A percentile compares a stretch with the other conserved stretches of the same genome.
phyloP scores from a whole-genome alignment of 768 basidiomycete genomes.

The Trametes punicea region DNA sequence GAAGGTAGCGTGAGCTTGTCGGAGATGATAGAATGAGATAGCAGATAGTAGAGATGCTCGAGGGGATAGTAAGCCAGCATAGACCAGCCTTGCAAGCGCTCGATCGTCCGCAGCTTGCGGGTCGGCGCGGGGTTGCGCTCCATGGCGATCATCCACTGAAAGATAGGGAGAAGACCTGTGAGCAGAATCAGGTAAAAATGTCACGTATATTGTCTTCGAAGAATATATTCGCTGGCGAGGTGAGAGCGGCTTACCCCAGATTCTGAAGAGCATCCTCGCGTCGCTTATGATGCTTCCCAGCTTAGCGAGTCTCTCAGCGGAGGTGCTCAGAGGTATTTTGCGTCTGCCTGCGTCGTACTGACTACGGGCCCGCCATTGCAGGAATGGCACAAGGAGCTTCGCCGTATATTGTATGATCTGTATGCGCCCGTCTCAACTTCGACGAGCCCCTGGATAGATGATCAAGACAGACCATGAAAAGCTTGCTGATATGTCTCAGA shows the following conservation, averaged over 20 bases:
- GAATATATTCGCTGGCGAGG: not conserved
- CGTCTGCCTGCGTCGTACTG: slow-evolving; percentile 64
- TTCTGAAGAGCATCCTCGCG: slow-evolving; percentile 69
- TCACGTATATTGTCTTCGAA: not conserved
- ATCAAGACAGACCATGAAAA: slow-evolving; percentile 57
- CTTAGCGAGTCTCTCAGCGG: slow-evolving; percentile 50
- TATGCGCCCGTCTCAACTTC: not conserved
- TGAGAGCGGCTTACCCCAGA: slow-evolving; percentile 64
- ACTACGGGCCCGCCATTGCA: slow-evolving; percentile 64
- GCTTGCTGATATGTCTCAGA: slow-evolving; percentile 47
- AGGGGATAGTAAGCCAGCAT: slow-evolving; percentile 82
- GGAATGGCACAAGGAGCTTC: slow-evolving; percentile 65
- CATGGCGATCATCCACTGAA: slow-evolving; percentile 76
- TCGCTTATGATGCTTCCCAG: slow-evolving; percentile 57
- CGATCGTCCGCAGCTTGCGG: slow-evolving; percentile 65
- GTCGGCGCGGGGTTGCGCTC: slow-evolving; percentile 74
- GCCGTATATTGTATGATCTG: slow-evolving; percentile 73
- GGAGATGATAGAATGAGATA: slow-evolving; percentile 59
- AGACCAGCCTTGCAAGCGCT: slow-evolving; percentile 73
- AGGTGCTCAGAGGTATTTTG: slow-evolving; percentile 47
- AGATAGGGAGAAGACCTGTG: slow-evolving; percentile 69
- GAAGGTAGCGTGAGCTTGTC: slow-evolving; percentile 40
- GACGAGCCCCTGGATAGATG: not conserved
- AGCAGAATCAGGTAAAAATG: not conserved
- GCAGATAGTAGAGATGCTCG: slow-evolving; percentile 71